Conservation (phyloP, 331 rosid genomes). For the Prunus yedoensis region DNA sequence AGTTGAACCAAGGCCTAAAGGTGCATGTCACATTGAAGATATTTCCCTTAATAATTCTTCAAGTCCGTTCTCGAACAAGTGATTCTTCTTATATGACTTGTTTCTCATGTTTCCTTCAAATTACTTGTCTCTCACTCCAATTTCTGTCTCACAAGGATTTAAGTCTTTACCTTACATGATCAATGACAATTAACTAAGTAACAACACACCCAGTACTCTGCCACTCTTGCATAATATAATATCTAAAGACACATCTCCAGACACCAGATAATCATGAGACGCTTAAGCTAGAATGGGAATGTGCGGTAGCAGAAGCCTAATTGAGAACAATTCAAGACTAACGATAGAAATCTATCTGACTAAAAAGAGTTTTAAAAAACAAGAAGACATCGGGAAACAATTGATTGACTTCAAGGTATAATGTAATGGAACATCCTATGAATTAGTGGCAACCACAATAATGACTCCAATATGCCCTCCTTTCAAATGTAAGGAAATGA, state of each 20-base stretch:
- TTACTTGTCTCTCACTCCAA: no score
- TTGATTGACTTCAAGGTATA: neutral
- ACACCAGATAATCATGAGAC: neutral
- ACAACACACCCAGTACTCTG: neutral
- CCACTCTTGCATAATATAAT: neutral
- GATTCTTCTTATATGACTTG: no score
- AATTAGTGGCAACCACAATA: neutral
- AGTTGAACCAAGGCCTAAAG: no score
- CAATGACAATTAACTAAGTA: neutral
- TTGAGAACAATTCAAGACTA: neutral
- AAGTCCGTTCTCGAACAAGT: no score
- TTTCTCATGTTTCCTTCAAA: no score
- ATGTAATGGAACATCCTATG: neutral
- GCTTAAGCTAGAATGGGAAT: neutral
- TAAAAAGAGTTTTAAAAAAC: neutral
- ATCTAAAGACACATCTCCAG: constrained; percentile 6
- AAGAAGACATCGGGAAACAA: neutral
- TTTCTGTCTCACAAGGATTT: no score
- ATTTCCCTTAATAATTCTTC: no score
- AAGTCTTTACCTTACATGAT: no score
- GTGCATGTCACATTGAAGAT: no score
- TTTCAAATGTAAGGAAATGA: neutral
- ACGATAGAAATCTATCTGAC: neutral
- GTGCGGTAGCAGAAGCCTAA: neutral
- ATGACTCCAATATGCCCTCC: neutral